Conservation (phyloP, 306 rosid genomes). For the Sindora glabra region DNA sequence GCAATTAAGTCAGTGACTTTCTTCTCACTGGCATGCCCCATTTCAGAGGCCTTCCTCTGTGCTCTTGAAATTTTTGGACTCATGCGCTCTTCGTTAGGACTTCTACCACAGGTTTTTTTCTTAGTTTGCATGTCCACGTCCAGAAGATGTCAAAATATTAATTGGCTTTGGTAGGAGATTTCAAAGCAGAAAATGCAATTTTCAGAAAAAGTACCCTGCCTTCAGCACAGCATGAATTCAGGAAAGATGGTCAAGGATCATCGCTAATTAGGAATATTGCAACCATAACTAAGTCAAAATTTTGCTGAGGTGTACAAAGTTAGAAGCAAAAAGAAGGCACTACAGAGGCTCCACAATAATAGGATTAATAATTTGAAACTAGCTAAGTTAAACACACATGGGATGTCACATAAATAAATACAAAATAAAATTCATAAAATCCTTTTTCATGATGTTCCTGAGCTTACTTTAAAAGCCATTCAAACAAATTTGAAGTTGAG, state of each 20-base stretch:
- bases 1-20: conserved; percentile 60
- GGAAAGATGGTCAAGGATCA: neutral
- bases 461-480: too few species aligned
- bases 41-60: conserved; percentile 53
- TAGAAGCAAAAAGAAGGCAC: neutral
- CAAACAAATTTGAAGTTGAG: neutral
- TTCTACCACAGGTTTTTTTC: conserved; percentile 52
- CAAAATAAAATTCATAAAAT: neutral
- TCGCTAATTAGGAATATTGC: neutral
- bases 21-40: conserved; percentile 41
- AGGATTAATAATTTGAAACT: neutral
- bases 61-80: conserved; percentile 58
- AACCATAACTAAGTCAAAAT: neutral
- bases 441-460: neutral
- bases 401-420: neutral
- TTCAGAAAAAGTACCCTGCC: conserved; percentile 4
- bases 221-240: neutral
- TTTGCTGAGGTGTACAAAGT: neutral
- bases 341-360: neutral
- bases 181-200: conserved; percentile 13
- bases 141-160: neutral
- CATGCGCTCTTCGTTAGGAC: conserved; percentile 36
- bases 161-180: conserved; percentile 11
- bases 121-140: conserved; percentile 60
- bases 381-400: neutral